These are phyloP conservation scores for Acanthamoeba sp. DNA, from an alignment of 208 protist genomes.

Conservation along the genomic window DNA sequence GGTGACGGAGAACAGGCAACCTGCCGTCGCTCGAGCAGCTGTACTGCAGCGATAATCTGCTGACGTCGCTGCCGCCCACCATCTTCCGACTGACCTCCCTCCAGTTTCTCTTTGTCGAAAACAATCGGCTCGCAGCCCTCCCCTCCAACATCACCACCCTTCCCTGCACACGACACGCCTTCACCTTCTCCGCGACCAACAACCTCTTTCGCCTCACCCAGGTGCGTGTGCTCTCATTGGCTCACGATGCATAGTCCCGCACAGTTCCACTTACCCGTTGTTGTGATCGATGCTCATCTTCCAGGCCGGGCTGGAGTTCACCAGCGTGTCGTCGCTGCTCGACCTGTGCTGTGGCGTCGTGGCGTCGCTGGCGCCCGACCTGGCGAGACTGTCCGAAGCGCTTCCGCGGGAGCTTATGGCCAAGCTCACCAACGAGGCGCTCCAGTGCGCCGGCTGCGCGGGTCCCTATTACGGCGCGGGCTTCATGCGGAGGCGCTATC, in stretches of 20 bases:
- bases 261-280: no score
- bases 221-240: not conserved
- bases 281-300: not conserved
- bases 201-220: not conserved
- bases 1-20: not conserved
- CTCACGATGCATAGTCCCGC: not conserved
- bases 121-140: not conserved
- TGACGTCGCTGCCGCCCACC: slow-evolving; percentile 21
- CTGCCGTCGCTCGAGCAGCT: slow-evolving; percentile 30
- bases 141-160: not conserved
- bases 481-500: not conserved
- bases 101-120: slow-evolving; percentile 14
- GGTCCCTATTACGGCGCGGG: slow-evolving; percentile 3
- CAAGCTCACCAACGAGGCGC: not conserved
- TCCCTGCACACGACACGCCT: not conserved
- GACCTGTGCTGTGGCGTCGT: not conserved
- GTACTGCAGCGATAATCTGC: slow-evolving; percentile 27
- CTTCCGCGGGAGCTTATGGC: not conserved
- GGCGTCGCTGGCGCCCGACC: not conserved
- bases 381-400: not conserved
- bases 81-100: slow-evolving; percentile 6
- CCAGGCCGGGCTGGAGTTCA: not conserved
- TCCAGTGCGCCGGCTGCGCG: not conserved
- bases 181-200: not conserved
- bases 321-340: slow-evolving; percentile 26